These are phyloP conservation scores for Pythium insidiosum DNA, from an alignment of 352 stramenopile species.

Conservation along the genomic window DNA sequence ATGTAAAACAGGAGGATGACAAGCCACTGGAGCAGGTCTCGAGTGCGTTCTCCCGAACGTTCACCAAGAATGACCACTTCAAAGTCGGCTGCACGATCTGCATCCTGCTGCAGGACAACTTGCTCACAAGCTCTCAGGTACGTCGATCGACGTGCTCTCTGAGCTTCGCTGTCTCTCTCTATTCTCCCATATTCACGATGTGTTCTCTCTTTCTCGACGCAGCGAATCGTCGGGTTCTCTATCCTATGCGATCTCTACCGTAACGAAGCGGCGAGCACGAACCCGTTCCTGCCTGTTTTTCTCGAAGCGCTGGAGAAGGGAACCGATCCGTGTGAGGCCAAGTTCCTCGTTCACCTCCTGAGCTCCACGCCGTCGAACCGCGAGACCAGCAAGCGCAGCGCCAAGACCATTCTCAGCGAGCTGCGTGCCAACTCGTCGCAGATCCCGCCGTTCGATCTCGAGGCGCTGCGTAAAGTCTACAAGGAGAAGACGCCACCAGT, in stretches of 20 bases:
- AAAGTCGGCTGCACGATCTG: conserved; percentile 88
- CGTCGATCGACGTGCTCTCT: too few relatives aligned
- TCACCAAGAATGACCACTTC: conserved; percentile 87
- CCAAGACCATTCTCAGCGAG: conserved; percentile 59
- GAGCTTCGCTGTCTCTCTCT: too few relatives aligned
- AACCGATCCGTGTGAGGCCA: conserved; percentile 67
- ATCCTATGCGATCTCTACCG: conserved; percentile 82
- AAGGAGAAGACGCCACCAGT: conserved; percentile 65
- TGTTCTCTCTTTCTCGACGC: conserved; percentile 1
- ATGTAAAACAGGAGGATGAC: conserved; percentile 83
- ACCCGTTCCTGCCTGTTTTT: conserved; percentile 86
- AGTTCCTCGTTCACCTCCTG: conserved; percentile 70
- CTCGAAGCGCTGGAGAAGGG: conserved; percentile 72
- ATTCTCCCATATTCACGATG: too few relatives aligned
- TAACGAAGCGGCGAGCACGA: conserved; percentile 63
- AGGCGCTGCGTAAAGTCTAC: conserved; percentile 58
- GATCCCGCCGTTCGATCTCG: conserved; percentile 50
- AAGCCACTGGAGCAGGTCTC: conserved; percentile 73
- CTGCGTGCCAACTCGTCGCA: conserved; percentile 43
- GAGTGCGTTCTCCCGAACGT: conserved; percentile 62
- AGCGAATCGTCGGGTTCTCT: conserved; percentile 84
- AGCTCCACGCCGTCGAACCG: conserved; percentile 29
- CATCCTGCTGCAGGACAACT: conserved; percentile 86
- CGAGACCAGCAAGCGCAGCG: conserved; percentile 71
- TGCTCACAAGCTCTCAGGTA: conserved; percentile 86